Evolutionary conservation across 768 basidiomycete species (phyloP).

Genomic region (Pluteus cervinus): DNA sequence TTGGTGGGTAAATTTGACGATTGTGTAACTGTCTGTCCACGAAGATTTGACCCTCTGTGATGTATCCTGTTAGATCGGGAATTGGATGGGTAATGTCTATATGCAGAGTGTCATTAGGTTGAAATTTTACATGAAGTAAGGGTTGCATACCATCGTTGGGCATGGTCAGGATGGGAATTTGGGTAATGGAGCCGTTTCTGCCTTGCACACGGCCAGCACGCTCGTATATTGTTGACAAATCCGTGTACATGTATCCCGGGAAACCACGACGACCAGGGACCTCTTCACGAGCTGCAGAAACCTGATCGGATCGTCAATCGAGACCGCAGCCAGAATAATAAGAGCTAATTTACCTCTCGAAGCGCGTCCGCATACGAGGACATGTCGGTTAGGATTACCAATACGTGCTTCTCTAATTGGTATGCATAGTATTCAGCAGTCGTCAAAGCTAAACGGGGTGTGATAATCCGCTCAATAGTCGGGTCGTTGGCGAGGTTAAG

Average conservation of each 20-base stretch:
- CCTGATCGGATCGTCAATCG: conserved; percentile 34
- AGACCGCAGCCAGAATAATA: conserved; percentile 10
- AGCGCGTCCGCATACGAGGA: conserved; percentile 95
- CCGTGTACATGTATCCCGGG: conserved; percentile 98
- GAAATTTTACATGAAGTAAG: conserved; percentile 8
- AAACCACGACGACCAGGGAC: conserved; percentile 99
- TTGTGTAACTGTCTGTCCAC: conserved; percentile 97
- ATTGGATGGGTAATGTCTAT: conserved; percentile 99
- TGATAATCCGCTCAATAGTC: conserved; percentile 99
- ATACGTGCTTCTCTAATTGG: conserved; percentile 98
- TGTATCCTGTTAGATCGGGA: conserved; percentile 98
- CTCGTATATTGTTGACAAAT: conserved; percentile 99
- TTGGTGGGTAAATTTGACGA: conserved; percentile 96
- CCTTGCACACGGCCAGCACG: conserved; percentile 98
- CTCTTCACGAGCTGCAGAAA: conserved; percentile 98
- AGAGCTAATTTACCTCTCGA: conserved; percentile 63
- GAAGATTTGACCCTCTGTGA: conserved; percentile 98
- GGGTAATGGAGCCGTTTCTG: conserved; percentile 97
- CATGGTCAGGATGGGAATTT: conserved; percentile 99
- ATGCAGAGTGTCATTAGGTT: conserved; percentile 10
- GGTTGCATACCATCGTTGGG: conserved; percentile 86
- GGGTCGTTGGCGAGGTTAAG: conserved; percentile 98
- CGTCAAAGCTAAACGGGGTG: conserved; percentile 94
- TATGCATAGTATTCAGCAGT: conserved; percentile 99
- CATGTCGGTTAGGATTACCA: conserved; percentile 99